Conservation (phyloP, 345 rosid genomes). For the Dipteronia dyeriana region DNA sequence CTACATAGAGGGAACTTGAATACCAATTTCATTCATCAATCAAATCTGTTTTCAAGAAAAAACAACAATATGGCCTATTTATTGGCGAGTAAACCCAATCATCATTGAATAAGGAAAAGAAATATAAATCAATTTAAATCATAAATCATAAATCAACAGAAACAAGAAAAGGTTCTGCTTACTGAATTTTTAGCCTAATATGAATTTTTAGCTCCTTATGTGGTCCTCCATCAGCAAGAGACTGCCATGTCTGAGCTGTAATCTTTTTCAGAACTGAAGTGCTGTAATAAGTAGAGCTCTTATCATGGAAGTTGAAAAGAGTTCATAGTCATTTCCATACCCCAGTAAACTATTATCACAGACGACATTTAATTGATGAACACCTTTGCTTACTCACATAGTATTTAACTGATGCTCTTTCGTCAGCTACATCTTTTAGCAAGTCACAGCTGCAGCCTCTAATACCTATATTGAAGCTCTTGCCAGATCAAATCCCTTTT, state of each 20-base stretch:
- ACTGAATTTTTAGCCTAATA: too few relatives aligned
- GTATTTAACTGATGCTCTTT: constrained; percentile 19
- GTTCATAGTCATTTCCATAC: neutral
- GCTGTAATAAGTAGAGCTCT: neutral
- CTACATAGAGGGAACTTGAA: too few relatives aligned
- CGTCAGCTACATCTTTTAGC: constrained; percentile 74
- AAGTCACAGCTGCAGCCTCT: constrained; percentile 59
- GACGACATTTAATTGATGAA: neutral
- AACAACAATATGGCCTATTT: too few relatives aligned
- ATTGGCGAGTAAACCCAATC: too few relatives aligned
- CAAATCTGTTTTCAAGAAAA: too few relatives aligned
- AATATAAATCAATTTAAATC: too few relatives aligned
- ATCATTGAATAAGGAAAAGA: too few relatives aligned
- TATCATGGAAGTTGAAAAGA: neutral
- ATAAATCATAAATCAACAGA: too few relatives aligned
- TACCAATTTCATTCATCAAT: too few relatives aligned
- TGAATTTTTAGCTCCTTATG: too few relatives aligned
- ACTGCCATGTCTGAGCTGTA: neutral
- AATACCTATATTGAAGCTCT: constrained; percentile 50
- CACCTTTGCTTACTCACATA: neutral
- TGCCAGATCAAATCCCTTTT: constrained; percentile 41
- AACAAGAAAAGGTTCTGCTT: too few relatives aligned
- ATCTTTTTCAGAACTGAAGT: neutral
- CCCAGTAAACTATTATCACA: neutral
- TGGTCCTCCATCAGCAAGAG: neutral